Conservation (phyloP, 352 stramenopile species). For the Globisporangium yorkense region DNA sequence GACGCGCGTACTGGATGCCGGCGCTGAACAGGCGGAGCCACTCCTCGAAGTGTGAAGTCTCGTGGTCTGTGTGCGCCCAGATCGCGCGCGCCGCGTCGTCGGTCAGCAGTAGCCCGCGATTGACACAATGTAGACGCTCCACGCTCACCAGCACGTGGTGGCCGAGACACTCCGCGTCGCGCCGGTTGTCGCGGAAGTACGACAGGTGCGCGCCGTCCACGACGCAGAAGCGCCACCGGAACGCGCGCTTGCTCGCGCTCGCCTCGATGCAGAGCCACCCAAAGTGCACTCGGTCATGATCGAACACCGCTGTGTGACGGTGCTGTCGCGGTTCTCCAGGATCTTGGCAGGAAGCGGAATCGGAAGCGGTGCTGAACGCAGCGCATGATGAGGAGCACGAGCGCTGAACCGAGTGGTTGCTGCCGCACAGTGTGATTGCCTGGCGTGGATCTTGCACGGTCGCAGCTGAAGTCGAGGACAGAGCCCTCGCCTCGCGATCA, state of each 20-base stretch:
- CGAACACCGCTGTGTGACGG: slow-evolving; percentile 1
- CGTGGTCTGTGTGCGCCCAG: slow-evolving; percentile 32
- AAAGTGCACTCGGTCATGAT: slow-evolving; percentile 16
- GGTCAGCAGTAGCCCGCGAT: slow-evolving; percentile 33
- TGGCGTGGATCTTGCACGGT: background rate
- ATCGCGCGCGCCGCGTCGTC: slow-evolving; percentile 19
- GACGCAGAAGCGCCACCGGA: slow-evolving; percentile 36
- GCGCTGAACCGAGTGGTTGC: slow-evolving; percentile 6
- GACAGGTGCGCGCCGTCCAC: slow-evolving; percentile 28
- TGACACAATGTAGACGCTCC: slow-evolving; percentile 35
- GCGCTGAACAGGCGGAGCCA: slow-evolving; percentile 26
- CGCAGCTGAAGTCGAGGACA: background rate
- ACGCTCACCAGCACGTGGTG: slow-evolving; percentile 20
- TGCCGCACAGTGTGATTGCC: background rate
- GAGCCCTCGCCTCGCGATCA: background rate
- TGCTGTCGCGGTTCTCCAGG: background rate
- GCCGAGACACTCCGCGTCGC: slow-evolving; percentile 6
- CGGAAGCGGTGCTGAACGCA: background rate
- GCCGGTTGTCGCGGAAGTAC: slow-evolving; percentile 17
- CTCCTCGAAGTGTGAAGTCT: slow-evolving; percentile 24
- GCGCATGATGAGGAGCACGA: slow-evolving; percentile 6
- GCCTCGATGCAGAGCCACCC: slow-evolving; percentile 32
- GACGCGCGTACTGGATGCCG: slow-evolving; percentile 11
- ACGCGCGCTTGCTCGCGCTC: slow-evolving; percentile 22
- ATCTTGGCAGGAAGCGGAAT: background rate